Evolutionary conservation across 768 basidiomycete species (phyloP).

Genomic region (Lactarius trivialis): DNA sequence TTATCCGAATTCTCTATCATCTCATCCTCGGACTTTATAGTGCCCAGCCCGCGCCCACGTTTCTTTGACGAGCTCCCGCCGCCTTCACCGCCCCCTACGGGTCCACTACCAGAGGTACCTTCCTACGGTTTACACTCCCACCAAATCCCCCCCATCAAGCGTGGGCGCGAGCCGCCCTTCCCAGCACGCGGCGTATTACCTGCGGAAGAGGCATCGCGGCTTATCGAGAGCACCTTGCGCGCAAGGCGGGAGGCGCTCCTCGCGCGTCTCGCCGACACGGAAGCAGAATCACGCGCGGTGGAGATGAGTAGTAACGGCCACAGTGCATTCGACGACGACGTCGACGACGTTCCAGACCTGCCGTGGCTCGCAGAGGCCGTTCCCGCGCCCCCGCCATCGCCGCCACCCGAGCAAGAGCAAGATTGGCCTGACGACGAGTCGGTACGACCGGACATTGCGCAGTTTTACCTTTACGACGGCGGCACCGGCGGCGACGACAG

Average conservation of each 20-base stretch:
- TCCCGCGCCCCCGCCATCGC: not conserved
- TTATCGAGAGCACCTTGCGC: conserved; percentile 21
- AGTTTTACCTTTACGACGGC: conserved; percentile 13
- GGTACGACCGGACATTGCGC: conserved; percentile 18
- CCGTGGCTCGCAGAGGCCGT: not conserved
- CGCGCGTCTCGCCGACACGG: not conserved
- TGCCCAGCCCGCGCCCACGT: conserved; percentile 18
- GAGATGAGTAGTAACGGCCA: not conserved
- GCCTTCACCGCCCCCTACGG: conserved; percentile 21
- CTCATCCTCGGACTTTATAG: conserved; percentile 20
- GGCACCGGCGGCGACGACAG: not conserved
- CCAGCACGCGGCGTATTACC: conserved; percentile 39
- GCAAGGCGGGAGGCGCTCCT: not conserved
- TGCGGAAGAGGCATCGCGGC: conserved; percentile 23
- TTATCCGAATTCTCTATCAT: conserved; percentile 17
- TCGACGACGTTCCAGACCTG: not conserved
- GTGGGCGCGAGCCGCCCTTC: conserved; percentile 48
- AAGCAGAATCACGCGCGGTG: not conserved
- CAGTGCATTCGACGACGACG: not conserved
- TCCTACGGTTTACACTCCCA: conserved; percentile 15
- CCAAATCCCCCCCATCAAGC: conserved; percentile 24
- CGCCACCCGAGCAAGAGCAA: not conserved
- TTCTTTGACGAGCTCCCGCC: conserved; percentile 21
- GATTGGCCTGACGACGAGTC: conserved; percentile 17
- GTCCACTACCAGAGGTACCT: conserved; percentile 20